Base-by-base conservation (phyloP, 169 alveolate genomes). In the Eimeria tenella region DNA sequence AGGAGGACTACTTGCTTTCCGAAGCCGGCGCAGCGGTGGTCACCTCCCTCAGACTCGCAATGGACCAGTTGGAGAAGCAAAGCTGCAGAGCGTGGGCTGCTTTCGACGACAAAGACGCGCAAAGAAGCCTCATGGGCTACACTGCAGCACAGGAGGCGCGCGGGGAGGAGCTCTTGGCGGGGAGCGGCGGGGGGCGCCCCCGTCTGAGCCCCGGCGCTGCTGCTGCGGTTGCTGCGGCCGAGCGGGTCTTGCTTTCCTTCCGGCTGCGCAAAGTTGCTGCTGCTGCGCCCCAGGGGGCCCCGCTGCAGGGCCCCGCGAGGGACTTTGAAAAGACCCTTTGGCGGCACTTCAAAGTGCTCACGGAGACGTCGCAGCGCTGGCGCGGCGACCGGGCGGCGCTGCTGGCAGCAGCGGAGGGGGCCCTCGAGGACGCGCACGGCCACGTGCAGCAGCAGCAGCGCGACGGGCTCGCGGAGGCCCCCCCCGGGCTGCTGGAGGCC, bases 141-240 rank as follows among this genome's bases (percentile, higher is more conserved):
- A 4, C 83, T 0, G 23, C 58, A 49, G 83, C 83, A 17, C 83
- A 73, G 19, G 83, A 73, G 83, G 62, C 42, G 10, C 83, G 83
- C 5, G 17, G 25, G 17, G 83, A 58, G 83, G 62, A 23, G 7
- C 25, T 73, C 5, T 58, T 73, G 13, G 42, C 42, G 0, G 42
- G 31, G 58, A 13, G 62, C 60, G 31, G 31, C 9, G 60, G 50
- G 17, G 83, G 83, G 42, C 13, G 25, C 13, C 83, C 83, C 7
- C 83, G 62, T 0, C 83, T 73, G 10, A 73, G 62, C 42, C 83
- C 60, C 17, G 19, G 31, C 15, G 83, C 83, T 49, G 83, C 83
- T 73, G 83, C 83, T 49, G 83, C 83, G 15, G 83, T 73, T 5
- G 83, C 83, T 49, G 83, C 83, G 19, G 83, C 83, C 15, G 83